Conservation (phyloP, 495 filamentous ascomycete species). For the Cercophora sp. region DNA sequence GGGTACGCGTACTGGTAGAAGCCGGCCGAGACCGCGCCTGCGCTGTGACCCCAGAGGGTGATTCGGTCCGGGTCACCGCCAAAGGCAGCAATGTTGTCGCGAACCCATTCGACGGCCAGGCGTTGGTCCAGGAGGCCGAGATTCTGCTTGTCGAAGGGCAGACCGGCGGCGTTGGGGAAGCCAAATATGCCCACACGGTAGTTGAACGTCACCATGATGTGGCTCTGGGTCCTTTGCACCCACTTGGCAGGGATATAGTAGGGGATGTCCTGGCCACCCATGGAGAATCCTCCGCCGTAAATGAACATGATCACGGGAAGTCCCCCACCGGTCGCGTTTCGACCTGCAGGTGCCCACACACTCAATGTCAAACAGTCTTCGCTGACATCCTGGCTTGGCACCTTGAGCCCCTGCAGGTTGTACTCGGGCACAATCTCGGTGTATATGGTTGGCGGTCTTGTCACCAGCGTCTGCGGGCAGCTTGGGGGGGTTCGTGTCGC, state of each 20-base stretch:
- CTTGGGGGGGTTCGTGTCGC: conserved; percentile 17
- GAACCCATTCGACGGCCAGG: conserved; percentile 54
- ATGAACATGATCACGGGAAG: conserved; percentile 35
- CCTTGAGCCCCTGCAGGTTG: conserved; percentile 21
- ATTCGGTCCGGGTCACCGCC: conserved; percentile 55
- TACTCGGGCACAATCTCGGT: conserved; percentile 22
- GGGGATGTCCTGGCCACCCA: conserved; percentile 22
- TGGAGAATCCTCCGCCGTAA: conserved; percentile 29
- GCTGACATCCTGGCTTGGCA: conserved; percentile 15
- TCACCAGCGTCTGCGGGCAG: conserved; percentile 21
- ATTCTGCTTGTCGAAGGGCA: conserved; percentile 41
- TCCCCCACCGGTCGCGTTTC: conserved; percentile 4
- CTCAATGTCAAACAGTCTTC: conserved; percentile 59
- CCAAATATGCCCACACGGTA: conserved; percentile 66
- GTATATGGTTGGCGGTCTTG: conserved; percentile 12
- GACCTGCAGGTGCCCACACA: conserved; percentile 38
- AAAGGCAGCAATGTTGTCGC: conserved; percentile 55
- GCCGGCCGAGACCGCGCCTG: conserved; percentile 49
- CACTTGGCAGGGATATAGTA: conserved; percentile 32
- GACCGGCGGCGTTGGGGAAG: conserved; percentile 44
- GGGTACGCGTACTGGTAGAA: conserved; percentile 50
- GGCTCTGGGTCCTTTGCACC: conserved; percentile 43
- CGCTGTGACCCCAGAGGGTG: conserved; percentile 50
- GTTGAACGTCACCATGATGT: conserved; percentile 61
- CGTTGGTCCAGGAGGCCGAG: conserved; percentile 63